phyloP scores from a whole-genome alignment of 257 asterid genomes.

The Solanum gracilifrons region DNA sequence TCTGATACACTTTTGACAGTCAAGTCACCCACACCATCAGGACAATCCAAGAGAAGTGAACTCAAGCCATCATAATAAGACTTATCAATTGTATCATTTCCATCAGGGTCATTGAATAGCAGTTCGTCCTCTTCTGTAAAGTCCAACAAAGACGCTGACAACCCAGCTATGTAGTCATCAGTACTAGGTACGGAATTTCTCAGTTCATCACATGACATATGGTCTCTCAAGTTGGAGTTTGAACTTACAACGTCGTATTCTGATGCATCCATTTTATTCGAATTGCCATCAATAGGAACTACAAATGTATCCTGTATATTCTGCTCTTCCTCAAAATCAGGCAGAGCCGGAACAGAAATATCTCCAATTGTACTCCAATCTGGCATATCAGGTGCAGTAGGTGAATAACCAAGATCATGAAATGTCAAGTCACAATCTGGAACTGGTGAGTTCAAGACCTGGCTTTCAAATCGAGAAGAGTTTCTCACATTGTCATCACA shows the following conservation, averaged over 20 bases:
- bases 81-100: constrained; percentile 26
- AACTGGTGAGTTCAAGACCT: constrained; percentile 1
- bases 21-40: constrained; percentile 16
- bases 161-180: constrained; percentile 30
- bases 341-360: constrained; percentile 9
- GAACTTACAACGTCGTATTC: constrained; percentile 4
- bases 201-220: constrained; percentile 1
- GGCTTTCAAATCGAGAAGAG: constrained; percentile 23
- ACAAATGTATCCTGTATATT: constrained; percentile 5
- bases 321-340: constrained; percentile 24
- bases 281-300: constrained; percentile 10
- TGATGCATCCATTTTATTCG: constrained; percentile 5
- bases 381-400: constrained; percentile 26
- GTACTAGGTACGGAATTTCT: constrained; percentile 23
- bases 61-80: constrained; percentile 39
- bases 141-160: constrained; percentile 27
- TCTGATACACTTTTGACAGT: constrained; percentile 12
- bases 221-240: constrained; percentile 13
- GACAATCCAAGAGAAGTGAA: constrained; percentile 52
- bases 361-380: constrained; percentile 24
- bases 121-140: constrained; percentile 34
- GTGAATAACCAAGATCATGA: constrained; percentile 22
- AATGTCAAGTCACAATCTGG: constrained; percentile 22
- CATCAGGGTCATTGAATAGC: constrained; percentile 25
- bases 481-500: constrained; percentile 7